Conservation (phyloP, 2,329 filamentous ascomycete species). For the Colletotrichum tabaci region DNA sequence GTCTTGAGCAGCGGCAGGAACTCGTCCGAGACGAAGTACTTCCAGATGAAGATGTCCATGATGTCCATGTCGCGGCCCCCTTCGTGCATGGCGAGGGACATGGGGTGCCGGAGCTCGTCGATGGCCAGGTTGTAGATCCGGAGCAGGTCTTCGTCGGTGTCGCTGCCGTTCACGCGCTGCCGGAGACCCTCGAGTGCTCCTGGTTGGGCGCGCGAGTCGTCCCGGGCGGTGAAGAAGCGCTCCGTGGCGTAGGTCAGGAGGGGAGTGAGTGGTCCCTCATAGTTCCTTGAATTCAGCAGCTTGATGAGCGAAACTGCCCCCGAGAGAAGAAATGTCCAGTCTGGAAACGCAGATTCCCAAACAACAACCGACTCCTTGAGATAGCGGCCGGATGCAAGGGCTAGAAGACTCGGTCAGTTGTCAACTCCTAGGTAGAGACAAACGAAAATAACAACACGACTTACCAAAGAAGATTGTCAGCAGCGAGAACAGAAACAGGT, state of each 20-base stretch:
- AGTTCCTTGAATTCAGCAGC: slow-evolving; percentile 40
- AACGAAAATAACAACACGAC: not conserved
- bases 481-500: slow-evolving; percentile 49
- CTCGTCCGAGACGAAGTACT: slow-evolving; percentile 53
- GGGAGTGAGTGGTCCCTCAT: slow-evolving; percentile 39
- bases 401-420: not conserved
- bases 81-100: slow-evolving; percentile 27
- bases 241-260: slow-evolving; percentile 45
- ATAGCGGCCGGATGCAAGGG: slow-evolving; percentile 49
- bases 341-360: slow-evolving; percentile 48
- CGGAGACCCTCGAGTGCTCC: slow-evolving; percentile 42
- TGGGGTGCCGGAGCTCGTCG: slow-evolving; percentile 38
- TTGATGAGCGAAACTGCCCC: slow-evolving; percentile 48
- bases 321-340: slow-evolving; percentile 51
- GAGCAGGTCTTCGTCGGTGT: slow-evolving; percentile 40
- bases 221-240: slow-evolving; percentile 43
- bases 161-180: slow-evolving; percentile 37
- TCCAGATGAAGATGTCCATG: slow-evolving; percentile 58
- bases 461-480: slow-evolving; percentile 53
- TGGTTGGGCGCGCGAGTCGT: slow-evolving; percentile 10
- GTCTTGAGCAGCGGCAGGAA: slow-evolving; percentile 53
- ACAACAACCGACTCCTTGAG: slow-evolving; percentile 49
- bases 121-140: slow-evolving; percentile 42
- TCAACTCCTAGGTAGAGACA: not conserved
- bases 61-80: slow-evolving; percentile 48